Evolutionary conservation across 805 yeast genomes (phyloP).

Genomic region (Tetrapisispora phaffii): DNA sequence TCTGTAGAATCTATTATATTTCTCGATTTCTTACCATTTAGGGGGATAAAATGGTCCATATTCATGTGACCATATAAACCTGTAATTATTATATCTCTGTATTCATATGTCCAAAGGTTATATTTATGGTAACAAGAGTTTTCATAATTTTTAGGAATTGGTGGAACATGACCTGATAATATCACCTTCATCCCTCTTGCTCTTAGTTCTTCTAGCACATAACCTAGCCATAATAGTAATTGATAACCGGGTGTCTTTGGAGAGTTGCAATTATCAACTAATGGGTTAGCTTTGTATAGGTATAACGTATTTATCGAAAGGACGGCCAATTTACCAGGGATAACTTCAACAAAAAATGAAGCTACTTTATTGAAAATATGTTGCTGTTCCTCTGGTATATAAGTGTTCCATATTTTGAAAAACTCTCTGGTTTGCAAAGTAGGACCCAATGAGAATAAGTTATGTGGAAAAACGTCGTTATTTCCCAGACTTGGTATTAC

Average conservation of each 20-base stretch:
- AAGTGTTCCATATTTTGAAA: conserved; percentile 61
- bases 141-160: conserved; percentile 69
- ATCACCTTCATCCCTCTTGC: conserved; percentile 71
- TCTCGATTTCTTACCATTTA: conserved; percentile 63
- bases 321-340: conserved; percentile 70
- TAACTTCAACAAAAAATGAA: conserved; percentile 65
- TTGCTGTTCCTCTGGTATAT: conserved; percentile 67
- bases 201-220: conserved; percentile 62
- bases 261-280: conserved; percentile 69
- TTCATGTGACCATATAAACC: conserved; percentile 87
- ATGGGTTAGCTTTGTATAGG: conserved; percentile 64
- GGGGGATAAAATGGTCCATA: conserved; percentile 72
- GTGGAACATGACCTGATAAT: conserved; percentile 86
- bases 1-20: conserved; percentile 25
- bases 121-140: conserved; percentile 63
- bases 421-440: conserved; percentile 77
- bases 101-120: conserved; percentile 74
- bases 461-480: conserved; percentile 85
- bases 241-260: conserved; percentile 73
- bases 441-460: conserved; percentile 77
- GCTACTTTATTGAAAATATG: conserved; percentile 69
- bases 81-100: conserved; percentile 74
- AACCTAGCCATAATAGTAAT: conserved; percentile 68
- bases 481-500: conserved; percentile 73
- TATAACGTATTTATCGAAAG: conserved; percentile 71